Conservation (phyloP, 2,329 filamentous ascomycete genomes). For the Emergomyces orientalis region DNA sequence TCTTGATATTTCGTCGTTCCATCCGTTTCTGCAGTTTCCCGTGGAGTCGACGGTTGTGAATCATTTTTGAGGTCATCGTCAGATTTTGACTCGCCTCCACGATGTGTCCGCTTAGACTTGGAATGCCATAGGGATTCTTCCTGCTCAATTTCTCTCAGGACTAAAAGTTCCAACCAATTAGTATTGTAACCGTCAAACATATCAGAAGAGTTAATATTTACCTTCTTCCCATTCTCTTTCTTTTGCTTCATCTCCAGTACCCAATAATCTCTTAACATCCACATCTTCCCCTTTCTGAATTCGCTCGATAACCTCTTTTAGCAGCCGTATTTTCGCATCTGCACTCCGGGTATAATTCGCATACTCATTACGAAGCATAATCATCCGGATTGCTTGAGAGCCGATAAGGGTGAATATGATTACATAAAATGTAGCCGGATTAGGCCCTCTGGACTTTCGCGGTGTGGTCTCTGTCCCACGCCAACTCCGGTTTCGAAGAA, state of each 20-base stretch:
- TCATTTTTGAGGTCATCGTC: neutral
- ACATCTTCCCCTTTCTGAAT: constrained; percentile 50
- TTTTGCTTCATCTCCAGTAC: constrained; percentile 62
- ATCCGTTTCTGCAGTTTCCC: no score
- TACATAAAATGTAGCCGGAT: constrained; percentile 74
- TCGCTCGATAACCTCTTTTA: constrained; percentile 55
- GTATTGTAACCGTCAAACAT: neutral
- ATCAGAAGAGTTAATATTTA: constrained; percentile 27
- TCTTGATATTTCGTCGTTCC: neutral
- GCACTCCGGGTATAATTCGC: constrained; percentile 63
- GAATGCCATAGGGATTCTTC: constrained; percentile 32
- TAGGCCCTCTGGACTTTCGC: constrained; percentile 56
- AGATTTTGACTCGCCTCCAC: neutral
- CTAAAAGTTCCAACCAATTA: constrained; percentile 17
- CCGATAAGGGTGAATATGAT: constrained; percentile 79
- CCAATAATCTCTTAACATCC: constrained; percentile 73
- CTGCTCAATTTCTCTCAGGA: constrained; percentile 32
- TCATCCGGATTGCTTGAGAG: constrained; percentile 90
- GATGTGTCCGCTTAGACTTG: neutral
- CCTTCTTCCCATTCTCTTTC: constrained; percentile 86
- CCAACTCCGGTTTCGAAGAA: constrained; percentile 32
- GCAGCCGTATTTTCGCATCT: constrained; percentile 64
- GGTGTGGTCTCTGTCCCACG: constrained; percentile 23
- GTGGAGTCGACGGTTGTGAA: neutral
- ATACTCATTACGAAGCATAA: constrained; percentile 68